A percentile compares a stretch with the other conserved stretches of the same genome.
Evolutionary conservation across 2,329 filamentous ascomycete species (phyloP).

Genomic region (Alternaria sp.): DNA sequence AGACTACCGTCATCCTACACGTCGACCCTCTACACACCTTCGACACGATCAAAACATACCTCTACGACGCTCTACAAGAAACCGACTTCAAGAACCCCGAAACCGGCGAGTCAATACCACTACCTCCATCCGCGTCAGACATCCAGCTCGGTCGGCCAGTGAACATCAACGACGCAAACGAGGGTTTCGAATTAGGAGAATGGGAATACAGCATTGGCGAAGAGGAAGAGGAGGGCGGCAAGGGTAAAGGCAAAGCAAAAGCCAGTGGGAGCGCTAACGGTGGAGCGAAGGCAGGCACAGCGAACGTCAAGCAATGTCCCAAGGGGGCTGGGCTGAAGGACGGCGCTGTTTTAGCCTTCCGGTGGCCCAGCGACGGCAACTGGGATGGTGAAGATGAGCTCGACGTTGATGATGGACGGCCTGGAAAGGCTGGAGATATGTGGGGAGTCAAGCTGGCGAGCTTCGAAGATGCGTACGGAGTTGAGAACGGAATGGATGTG

Average conservation of each 20-base stretch:
- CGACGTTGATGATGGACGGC: constrained; percentile 6
- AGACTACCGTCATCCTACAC: constrained; percentile 56
- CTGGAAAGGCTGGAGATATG: constrained; percentile 18
- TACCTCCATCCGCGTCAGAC: constrained; percentile 49
- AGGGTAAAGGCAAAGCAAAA: constrained; percentile 52
- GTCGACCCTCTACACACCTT: constrained; percentile 52
- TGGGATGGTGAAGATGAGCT: constrained; percentile 26
- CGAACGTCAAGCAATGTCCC: constrained; percentile 34
- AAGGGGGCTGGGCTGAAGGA: constrained; percentile 47
- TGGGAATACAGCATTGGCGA: constrained; percentile 38
- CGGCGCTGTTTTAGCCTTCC: constrained; percentile 45
- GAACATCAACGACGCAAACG: constrained; percentile 48
- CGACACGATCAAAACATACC: constrained; percentile 48
- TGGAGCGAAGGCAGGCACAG: constrained; percentile 2
- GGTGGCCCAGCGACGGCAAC: constrained; percentile 39
- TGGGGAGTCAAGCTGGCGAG: constrained; percentile 47
- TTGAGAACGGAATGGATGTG: constrained; percentile 40
- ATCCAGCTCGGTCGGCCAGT: constrained; percentile 51
- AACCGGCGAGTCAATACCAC: constrained; percentile 39
- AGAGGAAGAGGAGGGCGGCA: constrained; percentile 37
- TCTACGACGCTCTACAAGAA: constrained; percentile 51
- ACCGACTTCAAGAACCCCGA: constrained; percentile 43
- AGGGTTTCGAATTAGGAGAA: constrained; percentile 49
- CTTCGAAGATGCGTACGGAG: constrained; percentile 47
- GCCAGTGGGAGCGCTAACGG: constrained; percentile 18